Evolutionary conservation across 2,329 filamentous ascomycete species (phyloP), one percentile per base, ranked within the genome.

Genomic region (Rhynchosporium graminicola): DNA sequence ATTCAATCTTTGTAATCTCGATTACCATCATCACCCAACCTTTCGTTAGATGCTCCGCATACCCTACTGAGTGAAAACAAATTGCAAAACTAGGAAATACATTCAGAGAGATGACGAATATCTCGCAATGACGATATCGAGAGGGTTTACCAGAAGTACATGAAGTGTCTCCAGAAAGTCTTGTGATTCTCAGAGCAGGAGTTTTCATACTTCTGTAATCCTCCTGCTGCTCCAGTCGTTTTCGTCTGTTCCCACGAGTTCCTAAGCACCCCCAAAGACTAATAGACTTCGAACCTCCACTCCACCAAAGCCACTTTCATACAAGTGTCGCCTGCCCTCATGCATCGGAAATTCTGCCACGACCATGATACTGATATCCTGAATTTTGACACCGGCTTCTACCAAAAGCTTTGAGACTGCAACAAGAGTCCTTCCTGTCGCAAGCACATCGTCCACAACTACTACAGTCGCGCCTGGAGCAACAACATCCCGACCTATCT

Each of bases 401-500:
- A 45, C 33, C 54, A 70, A 59, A 40, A 70, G 40, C 54, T 66
- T 54, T 46, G 70, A 50, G n/a, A 69, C 65, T 52, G 67, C 67
- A 51, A 62, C 66, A 63, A 70, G 68, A 15, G 68, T 70, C 63
- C 62, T 51, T n/a, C 68, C 68, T 13, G 67, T 69, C 10, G 68
- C 50, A 66, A 70, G 64, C 29, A 70, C 68, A 63, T 69, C 67
- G 36, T 70, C 69, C 20, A 69, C 62, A 1, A 70, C 59, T 7
- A 70, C 63, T 8, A 69, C 65, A 42, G 60, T 65, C 4, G 36
- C 58, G 26, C 60, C 63, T 13, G 29, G 68, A 0, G 74, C 67
- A n/a, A 87, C 36, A 40, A 73, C 72, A 74, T 79, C 74, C n/a
- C 68, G 68, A 13, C 75, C 75, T 70, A 87, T 83, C 74, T 85